Evolutionary conservation across 148 eudicot genomes (phyloP).

Genomic region (Camellia sinensis): DNA sequence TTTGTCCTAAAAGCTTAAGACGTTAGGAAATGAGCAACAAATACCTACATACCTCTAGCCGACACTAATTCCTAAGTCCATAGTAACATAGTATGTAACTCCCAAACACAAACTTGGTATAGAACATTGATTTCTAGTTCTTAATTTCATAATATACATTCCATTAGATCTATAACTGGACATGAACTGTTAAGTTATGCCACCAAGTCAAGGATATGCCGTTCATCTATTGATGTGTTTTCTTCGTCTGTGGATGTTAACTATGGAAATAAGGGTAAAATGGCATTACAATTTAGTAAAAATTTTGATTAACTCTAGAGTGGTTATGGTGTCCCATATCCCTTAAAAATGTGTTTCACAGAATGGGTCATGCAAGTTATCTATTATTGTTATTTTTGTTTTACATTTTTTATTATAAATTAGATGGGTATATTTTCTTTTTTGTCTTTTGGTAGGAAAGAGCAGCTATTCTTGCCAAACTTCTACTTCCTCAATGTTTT

Average conservation of each 20-base stretch:
- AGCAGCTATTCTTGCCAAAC: constrained; percentile 62
- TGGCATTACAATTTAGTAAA: neutral
- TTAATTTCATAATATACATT: neutral
- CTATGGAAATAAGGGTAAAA: neutral
- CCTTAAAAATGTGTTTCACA: neutral
- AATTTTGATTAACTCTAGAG: neutral
- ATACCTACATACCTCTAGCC: too few species aligned
- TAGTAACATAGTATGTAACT: neutral
- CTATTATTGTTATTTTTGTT: neutral
- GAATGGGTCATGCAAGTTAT: neutral
- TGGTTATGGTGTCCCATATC: neutral
- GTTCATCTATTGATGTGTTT: neutral
- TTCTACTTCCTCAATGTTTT: constrained; percentile 75
- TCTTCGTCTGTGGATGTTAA: neutral
- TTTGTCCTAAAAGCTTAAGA: too few species aligned
- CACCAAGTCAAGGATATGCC: neutral
- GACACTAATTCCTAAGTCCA: too few species aligned
- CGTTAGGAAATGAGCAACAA: too few species aligned
- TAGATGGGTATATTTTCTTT: neutral
- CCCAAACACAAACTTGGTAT: neutral
- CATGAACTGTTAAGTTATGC: neutral
- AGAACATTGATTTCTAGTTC: neutral
- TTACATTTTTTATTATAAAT: neutral
- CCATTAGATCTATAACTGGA: neutral
- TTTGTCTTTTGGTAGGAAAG: constrained; percentile 61